These are phyloP conservation scores for Protomyces lactucae-debilis DNA, from an alignment of 1,139 yeast genomes.

Conservation along the genomic window DNA sequence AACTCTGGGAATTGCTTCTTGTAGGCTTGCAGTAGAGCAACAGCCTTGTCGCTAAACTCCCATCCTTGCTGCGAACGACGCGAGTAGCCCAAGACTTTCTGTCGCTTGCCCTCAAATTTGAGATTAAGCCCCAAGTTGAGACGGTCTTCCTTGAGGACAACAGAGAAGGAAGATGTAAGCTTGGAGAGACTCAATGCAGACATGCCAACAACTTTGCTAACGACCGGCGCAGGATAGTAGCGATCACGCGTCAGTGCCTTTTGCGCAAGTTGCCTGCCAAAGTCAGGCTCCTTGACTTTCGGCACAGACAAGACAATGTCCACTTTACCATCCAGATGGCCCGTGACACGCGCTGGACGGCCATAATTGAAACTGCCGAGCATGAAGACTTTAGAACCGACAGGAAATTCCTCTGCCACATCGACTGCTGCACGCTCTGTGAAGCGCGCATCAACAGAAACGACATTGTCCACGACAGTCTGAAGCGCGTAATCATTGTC, in stretches of 20 bases:
- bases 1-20: constrained; percentile 57
- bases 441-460: constrained; percentile 68
- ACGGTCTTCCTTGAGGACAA: constrained; percentile 49
- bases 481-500: constrained; percentile 61
- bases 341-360: constrained; percentile 66
- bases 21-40: constrained; percentile 61
- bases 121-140: constrained; percentile 79
- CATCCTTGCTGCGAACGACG: constrained; percentile 64
- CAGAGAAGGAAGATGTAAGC: constrained; percentile 68
- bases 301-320: constrained; percentile 36
- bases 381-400: constrained; percentile 67
- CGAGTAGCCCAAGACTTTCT: constrained; percentile 84
- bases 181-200: constrained; percentile 66
- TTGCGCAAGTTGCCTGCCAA: constrained; percentile 49
- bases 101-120: constrained; percentile 72
- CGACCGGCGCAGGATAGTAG: constrained; percentile 65
- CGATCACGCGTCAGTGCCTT: constrained; percentile 54
- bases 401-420: constrained; percentile 74
- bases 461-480: constrained; percentile 68
- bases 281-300: constrained; percentile 34
- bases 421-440: constrained; percentile 71
- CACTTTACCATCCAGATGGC: constrained; percentile 43
- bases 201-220: constrained; percentile 55
- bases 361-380: constrained; percentile 89
- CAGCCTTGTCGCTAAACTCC: constrained; percentile 78